A percentile compares a stretch with the other conserved stretches of the same genome.
These are phyloP conservation scores for Myxozyma vanderwaltii DNA, from an alignment of 805 yeast genomes.

Conservation along the genomic window DNA sequence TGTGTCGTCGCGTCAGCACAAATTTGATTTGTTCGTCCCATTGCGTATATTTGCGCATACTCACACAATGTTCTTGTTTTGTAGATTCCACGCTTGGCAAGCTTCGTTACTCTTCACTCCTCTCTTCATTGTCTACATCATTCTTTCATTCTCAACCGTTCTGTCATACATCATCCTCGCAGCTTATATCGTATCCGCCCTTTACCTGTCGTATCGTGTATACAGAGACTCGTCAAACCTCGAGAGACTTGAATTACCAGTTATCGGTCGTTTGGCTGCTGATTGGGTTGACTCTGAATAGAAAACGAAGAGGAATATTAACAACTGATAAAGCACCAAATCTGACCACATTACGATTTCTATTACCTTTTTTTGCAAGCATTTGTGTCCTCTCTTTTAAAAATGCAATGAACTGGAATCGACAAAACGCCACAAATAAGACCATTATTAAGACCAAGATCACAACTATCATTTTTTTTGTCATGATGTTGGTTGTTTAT, in stretches of 20 bases:
- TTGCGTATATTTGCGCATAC: no score
- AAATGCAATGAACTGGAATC: no score
- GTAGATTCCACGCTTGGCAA: conserved; percentile 34
- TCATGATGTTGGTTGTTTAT: background rate
- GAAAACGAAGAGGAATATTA: no score
- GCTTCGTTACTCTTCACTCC: conserved; percentile 34
- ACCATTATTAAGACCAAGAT: no score
- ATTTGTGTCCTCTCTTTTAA: no score
- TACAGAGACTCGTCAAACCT: conserved; percentile 28
- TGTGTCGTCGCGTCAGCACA: background rate
- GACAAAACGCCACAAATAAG: no score
- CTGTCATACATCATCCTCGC: conserved; percentile 30
- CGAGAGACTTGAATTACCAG: conserved; percentile 31
- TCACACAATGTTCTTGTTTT: background rate
- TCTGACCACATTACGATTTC: no score
- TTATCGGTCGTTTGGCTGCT: conserved; percentile 30
- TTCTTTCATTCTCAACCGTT: conserved; percentile 32
- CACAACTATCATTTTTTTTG: background rate
- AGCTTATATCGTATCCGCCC: conserved; percentile 22
- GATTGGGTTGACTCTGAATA: conserved; percentile 35
- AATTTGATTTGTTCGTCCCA: no score
- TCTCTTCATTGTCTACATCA: conserved; percentile 29
- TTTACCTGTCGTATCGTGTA: conserved; percentile 28
- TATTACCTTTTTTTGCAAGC: no score
- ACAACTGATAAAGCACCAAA: no score